Percentiles rank a stretch among this genome's conserved stretches.
Evolutionary conservation across 139 green algal species (phyloP).

Genomic region (Chlamydomonas incerta): DNA sequence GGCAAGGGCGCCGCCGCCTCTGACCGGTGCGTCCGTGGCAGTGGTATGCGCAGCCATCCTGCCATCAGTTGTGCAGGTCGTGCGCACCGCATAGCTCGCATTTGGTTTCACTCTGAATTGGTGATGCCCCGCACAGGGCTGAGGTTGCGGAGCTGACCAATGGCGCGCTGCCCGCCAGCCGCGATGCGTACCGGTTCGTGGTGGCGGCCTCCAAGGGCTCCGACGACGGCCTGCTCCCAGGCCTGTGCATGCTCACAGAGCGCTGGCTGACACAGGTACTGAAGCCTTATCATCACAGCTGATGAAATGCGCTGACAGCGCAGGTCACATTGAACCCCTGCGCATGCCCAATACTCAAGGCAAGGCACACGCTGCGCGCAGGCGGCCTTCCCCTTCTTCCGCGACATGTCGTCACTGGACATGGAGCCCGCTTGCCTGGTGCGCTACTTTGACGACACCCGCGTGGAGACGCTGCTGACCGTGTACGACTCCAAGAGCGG

Average conservation of each 20-base stretch:
- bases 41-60: no score
- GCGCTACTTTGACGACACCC: slow-evolving; percentile 70
- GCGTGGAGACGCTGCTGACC: slow-evolving; percentile 51
- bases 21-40: background rate
- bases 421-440: slow-evolving; percentile 29
- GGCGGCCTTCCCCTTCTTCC: slow-evolving; percentile 64
- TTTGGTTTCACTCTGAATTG: no score
- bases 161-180: slow-evolving; percentile 7
- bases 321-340: no score
- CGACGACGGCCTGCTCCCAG: slow-evolving; percentile 66
- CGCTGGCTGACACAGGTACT: slow-evolving; percentile 59
- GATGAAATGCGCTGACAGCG: no score
- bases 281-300: no score
- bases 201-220: background rate
- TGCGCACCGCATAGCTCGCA: no score
- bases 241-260: slow-evolving; percentile 69
- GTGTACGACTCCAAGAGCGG: slow-evolving; percentile 52
- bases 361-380: background rate
- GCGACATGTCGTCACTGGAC: slow-evolving; percentile 41
- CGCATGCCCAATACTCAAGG: no score
- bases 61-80: no score
- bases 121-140: no score
- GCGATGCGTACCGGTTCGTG: slow-evolving; percentile 56
- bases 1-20: background rate
- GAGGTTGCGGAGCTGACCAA: background rate